A percentile compares a stretch with the other conserved stretches of the same genome.
Evolutionary conservation across 352 stramenopile genomes (phyloP).

Genomic region (Blastocystis sp.): DNA sequence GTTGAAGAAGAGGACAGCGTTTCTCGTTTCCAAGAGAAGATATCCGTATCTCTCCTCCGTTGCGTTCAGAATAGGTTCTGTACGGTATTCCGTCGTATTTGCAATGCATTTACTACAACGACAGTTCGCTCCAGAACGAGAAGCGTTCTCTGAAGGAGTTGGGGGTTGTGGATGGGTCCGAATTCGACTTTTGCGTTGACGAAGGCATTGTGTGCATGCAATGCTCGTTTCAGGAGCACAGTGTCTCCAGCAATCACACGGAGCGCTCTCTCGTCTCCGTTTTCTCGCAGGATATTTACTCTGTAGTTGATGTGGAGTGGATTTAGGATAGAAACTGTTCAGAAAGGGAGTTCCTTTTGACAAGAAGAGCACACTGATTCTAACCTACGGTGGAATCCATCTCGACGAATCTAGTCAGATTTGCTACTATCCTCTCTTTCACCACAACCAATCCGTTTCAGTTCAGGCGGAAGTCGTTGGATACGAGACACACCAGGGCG

Average conservation of each 20-base stretch:
- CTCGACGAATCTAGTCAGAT: neutral
- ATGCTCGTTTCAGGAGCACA: neutral
- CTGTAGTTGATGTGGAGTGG: neutral
- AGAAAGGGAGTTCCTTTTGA: neutral
- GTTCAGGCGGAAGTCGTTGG: neutral
- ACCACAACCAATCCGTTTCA: neutral
- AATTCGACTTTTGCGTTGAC: slow-evolving; percentile 11
- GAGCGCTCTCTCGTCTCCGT: neutral
- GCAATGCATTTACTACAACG: slow-evolving; percentile 36
- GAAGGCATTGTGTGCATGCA: neutral
- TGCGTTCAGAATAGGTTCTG: neutral
- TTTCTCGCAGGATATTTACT: slow-evolving; percentile 5
- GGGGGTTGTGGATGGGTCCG: neutral
- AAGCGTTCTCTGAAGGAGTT: neutral
- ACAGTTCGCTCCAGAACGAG: neutral
- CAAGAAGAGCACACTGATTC: neutral
- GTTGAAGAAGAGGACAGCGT: neutral
- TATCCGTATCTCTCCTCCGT: neutral
- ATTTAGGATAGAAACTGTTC: neutral
- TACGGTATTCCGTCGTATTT: slow-evolving; percentile 16
- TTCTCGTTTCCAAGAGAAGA: slow-evolving; percentile 5
- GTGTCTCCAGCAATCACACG: neutral
- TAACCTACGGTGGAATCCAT: slow-evolving; percentile 14
- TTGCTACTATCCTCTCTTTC: slow-evolving; percentile 18
- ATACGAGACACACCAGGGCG: neutral